These are phyloP conservation scores for Diaporthe velutina DNA, from an alignment of 2,329 filamentous ascomycete genomes.

Conservation along the genomic window DNA sequence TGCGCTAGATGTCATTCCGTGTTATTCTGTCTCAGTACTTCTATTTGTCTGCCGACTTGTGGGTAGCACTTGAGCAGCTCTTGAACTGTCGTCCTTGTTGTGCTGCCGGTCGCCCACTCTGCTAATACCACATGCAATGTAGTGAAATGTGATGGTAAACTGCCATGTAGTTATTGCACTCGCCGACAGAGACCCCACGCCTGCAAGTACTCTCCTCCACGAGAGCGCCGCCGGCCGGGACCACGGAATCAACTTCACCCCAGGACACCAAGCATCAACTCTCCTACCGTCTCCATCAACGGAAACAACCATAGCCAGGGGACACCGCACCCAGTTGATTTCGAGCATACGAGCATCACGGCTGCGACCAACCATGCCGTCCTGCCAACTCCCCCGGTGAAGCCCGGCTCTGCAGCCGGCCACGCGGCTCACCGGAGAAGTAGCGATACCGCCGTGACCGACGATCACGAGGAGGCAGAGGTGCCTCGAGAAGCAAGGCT, in stretches of 20 bases:
- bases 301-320: slow-evolving; percentile 17
- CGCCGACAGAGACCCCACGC: slow-evolving; percentile 56
- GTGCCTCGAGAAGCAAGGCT: slow-evolving; percentile 66
- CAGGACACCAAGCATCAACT: slow-evolving; percentile 40
- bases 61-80: background rate
- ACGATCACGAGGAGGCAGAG: slow-evolving; percentile 62
- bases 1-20: background rate
- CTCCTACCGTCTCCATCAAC: slow-evolving; percentile 29
- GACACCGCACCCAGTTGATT: slow-evolving; percentile 20
- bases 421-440: slow-evolving; percentile 38
- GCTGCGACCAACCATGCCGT: slow-evolving; percentile 11
- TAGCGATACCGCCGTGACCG: slow-evolving; percentile 47
- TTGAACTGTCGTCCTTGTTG: background rate
- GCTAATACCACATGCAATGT: background rate
- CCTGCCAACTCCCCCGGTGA: background rate
- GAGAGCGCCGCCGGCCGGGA: slow-evolving; percentile 49
- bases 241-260: slow-evolving; percentile 41
- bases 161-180: slow-evolving; percentile 65
- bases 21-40: background rate
- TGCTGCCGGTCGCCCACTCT: background rate
- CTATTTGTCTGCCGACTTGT: background rate
- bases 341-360: slow-evolving; percentile 30
- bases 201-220: slow-evolving; percentile 63
- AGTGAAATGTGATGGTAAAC: slow-evolving; percentile 66
- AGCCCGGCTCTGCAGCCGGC: slow-evolving; percentile 13